phyloP scores from a whole-genome alignment of 2,329 filamentous ascomycete species.

The Tolypocladium nubicola region DNA sequence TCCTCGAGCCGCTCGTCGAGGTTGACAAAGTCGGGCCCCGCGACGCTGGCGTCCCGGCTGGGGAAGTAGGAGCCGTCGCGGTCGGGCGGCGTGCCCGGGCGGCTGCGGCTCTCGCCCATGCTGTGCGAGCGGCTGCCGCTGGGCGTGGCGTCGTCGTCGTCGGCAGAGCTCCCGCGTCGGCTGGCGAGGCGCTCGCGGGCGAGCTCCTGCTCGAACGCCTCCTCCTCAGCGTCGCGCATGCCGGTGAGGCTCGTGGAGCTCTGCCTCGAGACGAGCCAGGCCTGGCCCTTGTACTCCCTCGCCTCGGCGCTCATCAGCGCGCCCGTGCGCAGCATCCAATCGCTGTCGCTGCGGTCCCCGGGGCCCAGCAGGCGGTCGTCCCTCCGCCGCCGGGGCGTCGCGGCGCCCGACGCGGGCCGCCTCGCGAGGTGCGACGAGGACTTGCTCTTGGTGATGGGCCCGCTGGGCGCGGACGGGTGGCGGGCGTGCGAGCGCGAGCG shows the following conservation, averaged over 20 bases:
- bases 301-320: conserved; percentile 51
- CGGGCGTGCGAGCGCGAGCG: conserved; percentile 35
- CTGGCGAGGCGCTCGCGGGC: conserved; percentile 38
- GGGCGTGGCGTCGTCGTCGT: conserved; percentile 25
- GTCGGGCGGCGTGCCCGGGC: conserved; percentile 35
- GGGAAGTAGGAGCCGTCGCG: conserved; percentile 32
- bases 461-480: conserved; percentile 24
- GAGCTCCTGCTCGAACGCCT: conserved; percentile 40
- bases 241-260: conserved; percentile 53
- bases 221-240: conserved; percentile 39
- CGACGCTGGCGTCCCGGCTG: conserved; percentile 25
- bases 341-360: conserved; percentile 38
- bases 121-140: conserved; percentile 29
- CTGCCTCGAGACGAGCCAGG: conserved; percentile 55
- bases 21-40: conserved; percentile 53
- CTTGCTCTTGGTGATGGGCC: conserved; percentile 46
- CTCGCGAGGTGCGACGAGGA: conserved; percentile 45
- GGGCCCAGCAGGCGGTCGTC: conserved; percentile 17
- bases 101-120: conserved; percentile 21
- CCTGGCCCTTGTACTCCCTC: conserved; percentile 57
- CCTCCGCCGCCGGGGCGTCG: conserved; percentile 23
- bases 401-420: conserved; percentile 18
- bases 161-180: conserved; percentile 32
- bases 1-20: conserved; percentile 49
- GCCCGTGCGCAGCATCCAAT: conserved; percentile 56